phyloP scores from a whole-genome alignment of 2,329 filamentous ascomycete genomes.

The Trichoderma semiorbis region DNA sequence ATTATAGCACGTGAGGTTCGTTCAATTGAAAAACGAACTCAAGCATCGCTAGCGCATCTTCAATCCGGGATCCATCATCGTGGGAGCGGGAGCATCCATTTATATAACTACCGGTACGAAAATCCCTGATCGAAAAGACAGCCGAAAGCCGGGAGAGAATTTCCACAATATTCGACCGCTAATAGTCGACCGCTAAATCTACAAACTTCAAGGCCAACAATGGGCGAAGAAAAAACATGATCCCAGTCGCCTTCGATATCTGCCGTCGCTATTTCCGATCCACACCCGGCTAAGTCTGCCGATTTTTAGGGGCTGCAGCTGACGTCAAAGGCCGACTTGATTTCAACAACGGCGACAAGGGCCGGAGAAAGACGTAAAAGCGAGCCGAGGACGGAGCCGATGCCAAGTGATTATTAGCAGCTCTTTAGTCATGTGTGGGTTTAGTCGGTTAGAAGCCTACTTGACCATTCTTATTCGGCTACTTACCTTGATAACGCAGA shows the following conservation, averaged over 20 bases:
- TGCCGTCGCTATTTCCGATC: slow-evolving; percentile 6
- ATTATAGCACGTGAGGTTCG: background rate
- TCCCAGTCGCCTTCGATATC: background rate
- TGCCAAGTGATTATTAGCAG: background rate
- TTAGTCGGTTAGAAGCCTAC: background rate
- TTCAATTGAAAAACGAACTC: background rate
- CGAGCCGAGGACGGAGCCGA: slow-evolving; percentile 11
- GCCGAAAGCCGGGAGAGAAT: slow-evolving; percentile 9
- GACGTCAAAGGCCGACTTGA: slow-evolving; percentile 9
- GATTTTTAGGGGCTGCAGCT: slow-evolving; percentile 1
- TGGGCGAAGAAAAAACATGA: background rate
- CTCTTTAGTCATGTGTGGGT: background rate
- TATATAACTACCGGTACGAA: slow-evolving; percentile 2
- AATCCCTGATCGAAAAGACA: background rate
- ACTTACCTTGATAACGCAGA: background rate
- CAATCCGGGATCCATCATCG: slow-evolving; percentile 12
- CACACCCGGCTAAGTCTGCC: slow-evolving; percentile 11
- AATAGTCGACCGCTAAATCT: slow-evolving; percentile 5
- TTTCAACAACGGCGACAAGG: background rate
- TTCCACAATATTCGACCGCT: slow-evolving; percentile 10
- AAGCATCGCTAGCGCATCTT: background rate
- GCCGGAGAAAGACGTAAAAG: background rate
- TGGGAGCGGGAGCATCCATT: slow-evolving; percentile 20
- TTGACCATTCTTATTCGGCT: background rate
- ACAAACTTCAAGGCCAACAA: background rate